Base-by-base conservation (phyloP, 2,329 filamentous ascomycete species). In the Metarhizium sp. region DNA sequence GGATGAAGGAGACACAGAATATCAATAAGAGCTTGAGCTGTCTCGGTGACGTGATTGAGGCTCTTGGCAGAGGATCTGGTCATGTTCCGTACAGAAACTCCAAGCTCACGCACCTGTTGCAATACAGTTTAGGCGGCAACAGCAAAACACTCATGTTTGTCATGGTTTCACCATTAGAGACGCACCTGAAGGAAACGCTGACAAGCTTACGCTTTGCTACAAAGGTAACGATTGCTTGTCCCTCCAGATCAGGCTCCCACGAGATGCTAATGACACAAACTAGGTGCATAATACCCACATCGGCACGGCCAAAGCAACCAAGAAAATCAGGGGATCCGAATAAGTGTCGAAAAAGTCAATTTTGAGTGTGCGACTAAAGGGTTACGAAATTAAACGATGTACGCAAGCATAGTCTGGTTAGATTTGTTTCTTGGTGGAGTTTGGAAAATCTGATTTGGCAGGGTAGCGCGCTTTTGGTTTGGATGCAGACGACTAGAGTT, bases 141-240 rank as follows among this genome's bases (percentile, higher is more conserved):
- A 94, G 88, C 63, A 95, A 96, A 74, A 99, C 94, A 0, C 85
- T 99, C 64, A 99, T 99, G 94, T 96, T 99, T 70, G 90, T 97
- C 69, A 97, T 97, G 92, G 88, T 96, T 55, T 94, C 88, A 63
- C 94, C 94, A 38, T 76, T 97, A 57, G 89, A 95, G 74, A 88
- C 85, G 6, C 94, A 97, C 74, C 76, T 96, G 60, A 88, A 87
- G 65, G 94, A 99, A 77, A 96, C 92, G 3, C 77, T 96, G 68
- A 96, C 92, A 48, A 96, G 91, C 77, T 78, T 99, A 71, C 87
- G 94, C 66, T 99, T 99, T 71, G 94, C 94, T 16, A 95, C 90
- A 38, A 97, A 96, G 80, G 91, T 91, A 71, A 25, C 67, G 75
- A 66, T 55, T 51, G 16, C n/a, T 29, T 8, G 47, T 13, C 2